Conservation (phyloP, 192 early-diverging fungal species). For the Entophlyctis luteolus region DNA sequence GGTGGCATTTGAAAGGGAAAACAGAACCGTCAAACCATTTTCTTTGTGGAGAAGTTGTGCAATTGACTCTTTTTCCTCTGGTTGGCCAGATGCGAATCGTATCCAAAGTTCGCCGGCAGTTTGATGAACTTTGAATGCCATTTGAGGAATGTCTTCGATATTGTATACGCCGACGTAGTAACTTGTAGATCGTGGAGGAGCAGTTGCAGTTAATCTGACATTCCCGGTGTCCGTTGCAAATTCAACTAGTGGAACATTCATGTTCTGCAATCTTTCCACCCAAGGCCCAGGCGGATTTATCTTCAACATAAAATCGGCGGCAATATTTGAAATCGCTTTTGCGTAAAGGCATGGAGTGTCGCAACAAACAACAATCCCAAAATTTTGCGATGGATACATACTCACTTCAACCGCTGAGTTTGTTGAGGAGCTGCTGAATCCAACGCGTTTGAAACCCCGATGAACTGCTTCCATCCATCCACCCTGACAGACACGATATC, state of each 20-base stretch:
- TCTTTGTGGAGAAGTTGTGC: not conserved
- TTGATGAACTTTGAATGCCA: conserved; percentile 12
- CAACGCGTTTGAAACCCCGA: conserved; percentile 1
- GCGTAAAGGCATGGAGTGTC: conserved; percentile 2
- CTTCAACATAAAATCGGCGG: conserved; percentile 19
- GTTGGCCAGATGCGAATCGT: conserved; percentile 6
- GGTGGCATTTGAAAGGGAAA: not conserved
- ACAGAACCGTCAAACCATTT: conserved; percentile 2
- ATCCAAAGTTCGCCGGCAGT: not conserved
- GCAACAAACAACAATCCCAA: conserved; percentile 13
- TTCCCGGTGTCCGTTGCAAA: not conserved
- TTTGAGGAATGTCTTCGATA: not conserved
- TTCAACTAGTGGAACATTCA: not conserved
- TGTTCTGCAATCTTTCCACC: conserved; percentile 6
- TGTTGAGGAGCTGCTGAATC: conserved; percentile 2
- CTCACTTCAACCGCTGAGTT: not conserved
- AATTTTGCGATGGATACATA: conserved; percentile 10
- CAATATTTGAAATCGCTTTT: conserved; percentile 11
- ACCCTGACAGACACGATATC: not conserved
- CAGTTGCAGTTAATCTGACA: not conserved
- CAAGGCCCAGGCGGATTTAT: conserved; percentile 10
- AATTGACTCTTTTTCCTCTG: conserved; percentile 1
- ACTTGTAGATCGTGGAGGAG: conserved; percentile 5
- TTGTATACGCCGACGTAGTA: conserved; percentile 15
- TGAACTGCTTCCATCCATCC: conserved; percentile 10